These are phyloP conservation scores for Condylostoma magnum DNA, from an alignment of 169 alveolate species.

Conservation along the genomic window DNA sequence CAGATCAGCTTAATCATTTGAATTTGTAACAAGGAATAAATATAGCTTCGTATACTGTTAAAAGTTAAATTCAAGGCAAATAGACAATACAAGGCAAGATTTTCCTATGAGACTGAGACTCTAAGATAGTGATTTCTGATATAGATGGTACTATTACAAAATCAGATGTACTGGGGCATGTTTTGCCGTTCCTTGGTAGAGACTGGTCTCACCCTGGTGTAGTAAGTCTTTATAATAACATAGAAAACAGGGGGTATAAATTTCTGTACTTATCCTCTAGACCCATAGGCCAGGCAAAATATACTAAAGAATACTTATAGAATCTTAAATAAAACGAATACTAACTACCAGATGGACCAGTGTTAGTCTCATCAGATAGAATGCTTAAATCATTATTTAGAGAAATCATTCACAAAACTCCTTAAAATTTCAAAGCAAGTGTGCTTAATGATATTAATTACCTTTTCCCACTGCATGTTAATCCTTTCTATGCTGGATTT, in stretches of 20 bases:
- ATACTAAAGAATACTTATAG: slow-evolving; percentile 91
- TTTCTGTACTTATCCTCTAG: slow-evolving; percentile 96
- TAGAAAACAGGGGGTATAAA: slow-evolving; percentile 92
- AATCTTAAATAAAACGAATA: slow-evolving; percentile 82
- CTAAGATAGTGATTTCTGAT: slow-evolving; percentile 95
- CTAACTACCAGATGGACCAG: slow-evolving; percentile 92
- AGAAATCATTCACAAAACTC: slow-evolving; percentile 95
- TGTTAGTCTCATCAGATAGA: slow-evolving; percentile 96
- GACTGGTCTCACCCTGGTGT: slow-evolving; percentile 98
- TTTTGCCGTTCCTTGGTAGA: slow-evolving; percentile 96
- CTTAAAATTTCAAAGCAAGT: slow-evolving; percentile 94
- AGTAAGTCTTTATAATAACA: slow-evolving; percentile 89
- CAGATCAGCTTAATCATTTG: slow-evolving; percentile 28
- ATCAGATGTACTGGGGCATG: slow-evolving; percentile 96
- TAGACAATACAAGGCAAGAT: slow-evolving; percentile 90
- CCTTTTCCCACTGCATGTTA: slow-evolving; percentile 88
- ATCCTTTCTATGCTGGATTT: slow-evolving; percentile 98
- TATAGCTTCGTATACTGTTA: slow-evolving; percentile 81
- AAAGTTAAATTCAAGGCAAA: slow-evolving; percentile 66
- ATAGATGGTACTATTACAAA: slow-evolving; percentile 97
- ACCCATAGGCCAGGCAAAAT: slow-evolving; percentile 96
- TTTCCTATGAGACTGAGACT: slow-evolving; percentile 90
- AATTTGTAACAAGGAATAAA: slow-evolving; percentile 89
- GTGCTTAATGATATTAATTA: slow-evolving; percentile 92
- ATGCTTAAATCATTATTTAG: slow-evolving; percentile 92